These are phyloP conservation scores for Penicillium freii DNA, from an alignment of 2,329 filamentous ascomycete genomes.

Conservation along the genomic window DNA sequence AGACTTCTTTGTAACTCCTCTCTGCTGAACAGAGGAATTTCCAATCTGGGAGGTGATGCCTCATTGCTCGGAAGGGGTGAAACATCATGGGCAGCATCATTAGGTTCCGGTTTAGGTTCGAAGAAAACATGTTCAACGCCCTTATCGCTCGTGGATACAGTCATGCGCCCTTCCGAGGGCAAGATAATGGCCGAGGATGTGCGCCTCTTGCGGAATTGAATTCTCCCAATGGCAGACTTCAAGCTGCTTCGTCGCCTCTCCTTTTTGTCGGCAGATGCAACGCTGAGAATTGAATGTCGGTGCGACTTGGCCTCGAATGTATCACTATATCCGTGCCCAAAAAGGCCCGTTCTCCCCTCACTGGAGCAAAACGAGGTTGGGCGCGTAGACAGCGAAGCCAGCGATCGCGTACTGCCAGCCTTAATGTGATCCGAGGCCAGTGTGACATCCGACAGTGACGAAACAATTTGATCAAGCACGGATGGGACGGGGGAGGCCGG, in stretches of 20 bases:
- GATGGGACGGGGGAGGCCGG: slow-evolving; percentile 14
- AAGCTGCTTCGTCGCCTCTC: slow-evolving; percentile 34
- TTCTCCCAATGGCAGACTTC: slow-evolving; percentile 36
- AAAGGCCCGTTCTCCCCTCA: slow-evolving; percentile 28
- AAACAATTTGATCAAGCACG: slow-evolving; percentile 31
- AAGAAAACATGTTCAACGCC: slow-evolving; percentile 39
- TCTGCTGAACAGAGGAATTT: slow-evolving; percentile 37
- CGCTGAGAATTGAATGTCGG: slow-evolving; percentile 30
- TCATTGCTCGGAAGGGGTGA: slow-evolving; percentile 9
- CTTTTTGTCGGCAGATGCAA: slow-evolving; percentile 30
- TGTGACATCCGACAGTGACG: slow-evolving; percentile 35
- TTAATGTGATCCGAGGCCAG: slow-evolving; percentile 31
- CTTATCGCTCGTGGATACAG: slow-evolving; percentile 25
- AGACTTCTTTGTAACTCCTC: slow-evolving; percentile 37
- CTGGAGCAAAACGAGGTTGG: slow-evolving; percentile 41
- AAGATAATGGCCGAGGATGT: slow-evolving; percentile 29
- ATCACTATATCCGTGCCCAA: slow-evolving; percentile 18
- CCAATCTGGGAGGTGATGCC: slow-evolving; percentile 25
- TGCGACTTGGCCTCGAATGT: slow-evolving; percentile 15
- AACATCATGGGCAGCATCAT: background rate
- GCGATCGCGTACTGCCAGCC: slow-evolving; percentile 37
- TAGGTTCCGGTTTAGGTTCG: slow-evolving; percentile 21
- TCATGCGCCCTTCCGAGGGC: slow-evolving; percentile 31
- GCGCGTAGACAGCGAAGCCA: slow-evolving; percentile 40
- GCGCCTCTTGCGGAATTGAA: slow-evolving; percentile 38